These are phyloP conservation scores for Suillus spraguei DNA, from an alignment of 768 basidiomycete species.

Conservation along the genomic window DNA sequence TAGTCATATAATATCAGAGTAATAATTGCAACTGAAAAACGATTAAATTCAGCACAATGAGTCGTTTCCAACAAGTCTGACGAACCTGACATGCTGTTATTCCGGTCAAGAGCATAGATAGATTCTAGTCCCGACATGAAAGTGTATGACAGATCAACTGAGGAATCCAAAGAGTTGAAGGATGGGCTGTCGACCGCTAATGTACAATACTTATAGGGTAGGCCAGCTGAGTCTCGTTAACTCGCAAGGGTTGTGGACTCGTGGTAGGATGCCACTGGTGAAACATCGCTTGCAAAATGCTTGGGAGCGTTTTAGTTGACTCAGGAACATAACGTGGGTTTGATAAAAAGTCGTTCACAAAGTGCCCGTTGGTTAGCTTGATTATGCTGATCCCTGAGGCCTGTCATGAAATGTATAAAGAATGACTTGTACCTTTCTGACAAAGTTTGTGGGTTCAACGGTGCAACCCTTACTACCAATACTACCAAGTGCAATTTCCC, in stretches of 20 bases:
- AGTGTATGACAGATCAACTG: background rate
- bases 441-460: too few species aligned
- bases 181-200: background rate
- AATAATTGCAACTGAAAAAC: background rate
- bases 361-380: too few species aligned
- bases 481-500: too few species aligned
- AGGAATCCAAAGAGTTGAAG: background rate
- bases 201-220: background rate
- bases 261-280: too few species aligned
- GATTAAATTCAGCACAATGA: background rate
- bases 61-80: background rate
- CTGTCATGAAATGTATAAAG: too few species aligned
- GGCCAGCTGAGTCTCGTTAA: background rate
- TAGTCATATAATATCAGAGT: constrained; percentile 1
- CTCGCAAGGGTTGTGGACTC: background rate
- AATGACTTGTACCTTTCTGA: too few species aligned
- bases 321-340: too few species aligned
- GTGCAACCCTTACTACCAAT: too few species aligned
- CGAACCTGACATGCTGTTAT: background rate
- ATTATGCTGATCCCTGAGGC: too few species aligned
- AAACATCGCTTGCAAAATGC: too few species aligned
- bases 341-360: too few species aligned
- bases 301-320: too few species aligned
- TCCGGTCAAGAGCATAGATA: background rate
- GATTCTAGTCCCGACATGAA: background rate